phyloP scores from a whole-genome alignment of 768 basidiomycete species.

The Suillus occidentalis region DNA sequence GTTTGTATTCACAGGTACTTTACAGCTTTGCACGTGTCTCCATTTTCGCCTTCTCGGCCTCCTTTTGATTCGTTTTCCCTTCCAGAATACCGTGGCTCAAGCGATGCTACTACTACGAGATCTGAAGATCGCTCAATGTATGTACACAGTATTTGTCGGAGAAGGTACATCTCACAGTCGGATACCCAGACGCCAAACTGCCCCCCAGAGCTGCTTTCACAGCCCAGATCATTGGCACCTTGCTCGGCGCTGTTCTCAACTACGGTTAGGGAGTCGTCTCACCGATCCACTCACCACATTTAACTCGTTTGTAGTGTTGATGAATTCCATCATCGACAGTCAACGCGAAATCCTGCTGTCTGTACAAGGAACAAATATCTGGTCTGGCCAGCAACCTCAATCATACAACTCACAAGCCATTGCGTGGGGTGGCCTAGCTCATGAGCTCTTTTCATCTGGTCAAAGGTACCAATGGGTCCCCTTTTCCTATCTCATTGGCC shows the following conservation, averaged over 20 bases:
- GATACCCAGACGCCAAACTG: slow-evolving; percentile 46
- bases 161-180: slow-evolving; percentile 34
- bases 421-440: slow-evolving; percentile 39
- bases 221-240: slow-evolving; percentile 56
- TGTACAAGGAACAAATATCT: slow-evolving; percentile 49
- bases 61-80: not conserved
- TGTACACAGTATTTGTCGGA: not conserved
- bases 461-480: slow-evolving; percentile 41
- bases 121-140: slow-evolving; percentile 44
- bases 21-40: slow-evolving; percentile 31
- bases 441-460: slow-evolving; percentile 33
- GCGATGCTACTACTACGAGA: slow-evolving; percentile 55
- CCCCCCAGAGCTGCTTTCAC: slow-evolving; percentile 65
- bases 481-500: slow-evolving; percentile 33
- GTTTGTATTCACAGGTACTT: slow-evolving; percentile 41
- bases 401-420: slow-evolving; percentile 35
- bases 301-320: slow-evolving; percentile 41
- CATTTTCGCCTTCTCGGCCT: not conserved
- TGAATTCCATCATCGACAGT: slow-evolving; percentile 56
- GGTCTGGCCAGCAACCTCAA: slow-evolving; percentile 33
- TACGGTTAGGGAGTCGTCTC: slow-evolving; percentile 32
- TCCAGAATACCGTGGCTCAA: slow-evolving; percentile 29
- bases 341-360: slow-evolving; percentile 52
- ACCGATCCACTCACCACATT: not conserved
- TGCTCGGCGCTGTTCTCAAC: slow-evolving; percentile 51